phyloP scores from a whole-genome alignment of 1,284 basidiomycete genomes.

The Trametes hirsuta region DNA sequence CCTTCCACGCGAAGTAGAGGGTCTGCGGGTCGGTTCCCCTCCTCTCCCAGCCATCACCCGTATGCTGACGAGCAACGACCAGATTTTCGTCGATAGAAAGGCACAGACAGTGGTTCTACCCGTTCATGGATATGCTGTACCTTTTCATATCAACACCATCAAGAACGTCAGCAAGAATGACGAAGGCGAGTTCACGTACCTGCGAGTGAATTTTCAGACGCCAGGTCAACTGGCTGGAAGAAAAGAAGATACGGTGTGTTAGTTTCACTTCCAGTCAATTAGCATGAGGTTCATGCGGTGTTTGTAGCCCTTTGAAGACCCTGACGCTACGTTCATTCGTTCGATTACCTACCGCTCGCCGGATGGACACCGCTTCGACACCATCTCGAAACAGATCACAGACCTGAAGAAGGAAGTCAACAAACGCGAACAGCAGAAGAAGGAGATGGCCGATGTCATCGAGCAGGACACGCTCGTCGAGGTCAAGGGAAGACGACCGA shows the following conservation, averaged over 20 bases:
- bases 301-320: constrained; percentile 91
- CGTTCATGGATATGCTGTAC: constrained; percentile 94
- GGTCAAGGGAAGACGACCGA: constrained; percentile 83
- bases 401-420: constrained; percentile 96
- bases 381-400: constrained; percentile 90
- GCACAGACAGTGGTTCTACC: constrained; percentile 91
- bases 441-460: constrained; percentile 97
- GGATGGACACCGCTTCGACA: constrained; percentile 88
- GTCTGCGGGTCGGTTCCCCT: constrained; percentile 61
- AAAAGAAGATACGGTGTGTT: constrained; percentile 94
- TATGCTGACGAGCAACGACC: constrained; percentile 15
- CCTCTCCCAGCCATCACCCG: too few species aligned
- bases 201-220: constrained; percentile 98
- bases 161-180: constrained; percentile 99
- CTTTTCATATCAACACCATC: constrained; percentile 98
- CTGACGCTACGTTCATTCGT: constrained; percentile 95
- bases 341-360: constrained; percentile 94
- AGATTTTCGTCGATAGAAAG: constrained; percentile 93
- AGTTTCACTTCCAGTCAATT: background rate
- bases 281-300: background rate
- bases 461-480: constrained; percentile 92
- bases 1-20: constrained; percentile 81
- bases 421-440: constrained; percentile 97
- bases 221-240: constrained; percentile 97
- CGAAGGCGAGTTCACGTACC: constrained; percentile 92